phyloP scores from a whole-genome alignment of 306 rosid genomes.

The Quercus gilva region DNA sequence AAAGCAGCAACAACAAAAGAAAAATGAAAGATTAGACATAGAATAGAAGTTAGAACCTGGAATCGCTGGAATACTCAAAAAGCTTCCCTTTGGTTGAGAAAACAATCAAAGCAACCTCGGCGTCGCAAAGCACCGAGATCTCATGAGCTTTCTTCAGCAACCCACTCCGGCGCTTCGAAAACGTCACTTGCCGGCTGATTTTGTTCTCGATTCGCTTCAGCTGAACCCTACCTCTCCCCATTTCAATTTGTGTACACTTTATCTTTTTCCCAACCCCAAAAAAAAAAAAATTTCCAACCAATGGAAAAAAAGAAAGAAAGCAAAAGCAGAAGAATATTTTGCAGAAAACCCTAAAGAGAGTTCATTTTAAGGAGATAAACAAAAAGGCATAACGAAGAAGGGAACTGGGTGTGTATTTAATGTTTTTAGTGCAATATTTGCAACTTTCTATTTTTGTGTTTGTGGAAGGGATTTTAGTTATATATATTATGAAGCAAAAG shows the following conservation, averaged over 20 bases:
- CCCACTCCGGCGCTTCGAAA: slow-evolving; percentile 67
- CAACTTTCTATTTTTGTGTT: slow-evolving; percentile 49
- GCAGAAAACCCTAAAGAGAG: slow-evolving; percentile 19
- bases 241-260: slow-evolving; percentile 1
- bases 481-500: slow-evolving; percentile 8
- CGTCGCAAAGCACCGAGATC: slow-evolving; percentile 80
- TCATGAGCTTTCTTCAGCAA: slow-evolving; percentile 77
- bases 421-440: slow-evolving; percentile 17
- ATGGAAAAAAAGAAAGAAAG: neutral
- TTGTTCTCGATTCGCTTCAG: slow-evolving; percentile 86
- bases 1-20: neutral
- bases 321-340: neutral
- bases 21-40: neutral
- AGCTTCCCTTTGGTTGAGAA: slow-evolving; percentile 73
- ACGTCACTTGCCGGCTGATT: slow-evolving; percentile 77
- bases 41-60: slow-evolving; percentile 37
- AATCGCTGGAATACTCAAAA: slow-evolving; percentile 57
- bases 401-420: neutral
- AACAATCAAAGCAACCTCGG: slow-evolving; percentile 70
- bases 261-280: neutral
- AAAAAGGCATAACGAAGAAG: neutral
- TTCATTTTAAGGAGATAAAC: slow-evolving; percentile 12
- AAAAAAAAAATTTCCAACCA: neutral
- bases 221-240: slow-evolving; percentile 87
- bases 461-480: slow-evolving; percentile 2